phyloP scores from a whole-genome alignment of 768 basidiomycete species.

The Tylopilus intermedius region DNA sequence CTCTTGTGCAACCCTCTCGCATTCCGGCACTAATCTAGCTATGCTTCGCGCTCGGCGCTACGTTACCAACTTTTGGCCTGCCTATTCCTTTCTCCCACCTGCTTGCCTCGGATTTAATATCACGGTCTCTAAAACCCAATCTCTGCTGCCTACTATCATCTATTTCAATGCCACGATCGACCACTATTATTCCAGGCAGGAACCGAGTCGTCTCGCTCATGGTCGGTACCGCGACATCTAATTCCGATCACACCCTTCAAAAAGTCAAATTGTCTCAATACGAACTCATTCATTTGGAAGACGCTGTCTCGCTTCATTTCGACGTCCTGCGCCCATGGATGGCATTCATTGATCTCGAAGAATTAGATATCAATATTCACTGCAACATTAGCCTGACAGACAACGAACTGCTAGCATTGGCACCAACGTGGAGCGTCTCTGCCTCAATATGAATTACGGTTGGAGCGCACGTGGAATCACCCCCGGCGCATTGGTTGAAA shows the following conservation, averaged over 20 bases:
- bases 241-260: no score
- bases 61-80: not conserved
- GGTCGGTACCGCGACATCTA: no score
- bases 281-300: not conserved
- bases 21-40: not conserved
- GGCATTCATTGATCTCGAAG: no score
- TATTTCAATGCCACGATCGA: not conserved
- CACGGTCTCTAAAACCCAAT: not conserved
- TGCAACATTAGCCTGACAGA: no score
- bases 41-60: not conserved
- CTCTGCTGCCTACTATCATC: not conserved
- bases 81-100: not conserved
- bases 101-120: not conserved
- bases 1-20: slow-evolving; percentile 1
- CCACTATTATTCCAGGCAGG: not conserved
- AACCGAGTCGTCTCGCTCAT: not conserved
- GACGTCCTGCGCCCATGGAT: no score
- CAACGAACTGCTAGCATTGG: no score
- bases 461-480: no score
- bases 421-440: no score
- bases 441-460: not conserved
- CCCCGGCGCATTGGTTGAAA: no score
- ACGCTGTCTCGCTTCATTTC: not conserved
- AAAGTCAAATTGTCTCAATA: no score
- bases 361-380: no score